Base-by-base conservation (phyloP, 2,329 filamentous ascomycete species). In the Colletotrichum orbiculare region DNA sequence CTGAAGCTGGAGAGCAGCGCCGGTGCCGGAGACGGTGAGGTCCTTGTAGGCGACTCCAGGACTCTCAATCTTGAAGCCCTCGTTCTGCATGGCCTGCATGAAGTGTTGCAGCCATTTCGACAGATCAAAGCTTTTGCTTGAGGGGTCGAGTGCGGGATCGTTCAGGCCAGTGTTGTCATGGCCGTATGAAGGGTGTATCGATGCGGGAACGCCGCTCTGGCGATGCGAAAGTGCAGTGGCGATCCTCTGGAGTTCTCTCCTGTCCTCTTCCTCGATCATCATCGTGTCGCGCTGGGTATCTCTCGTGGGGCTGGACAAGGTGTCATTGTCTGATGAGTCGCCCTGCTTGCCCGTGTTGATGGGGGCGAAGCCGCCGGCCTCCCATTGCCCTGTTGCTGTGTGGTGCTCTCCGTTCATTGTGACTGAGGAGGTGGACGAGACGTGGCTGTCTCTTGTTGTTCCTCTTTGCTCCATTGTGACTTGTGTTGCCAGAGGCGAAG, bases 1-100 rank as follows among this genome's bases (percentile, higher is more conserved):
- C 72, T 94, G 91, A 1, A 92, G 79, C 68, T 92, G 89, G 33
- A 93, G 73, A 0, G 89, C 88, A 2, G 85, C 83, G 0, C 89
- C 90, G 0, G 88, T 88, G 0, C 91, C 91, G 6, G 82, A 89
- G 0, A 93, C 88, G 60, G 85, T 85, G 39, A 93, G 81, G 55
- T 91, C 82, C 65, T 86, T 86, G 77, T 88, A 92, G 0, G 85
- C 83, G 7, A 92, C 81, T 4, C 89, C 89, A 0, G 89, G 84
- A 7, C 79, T 78, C 68, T 79, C 83, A 66, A 79, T 76, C 63
- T 80, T 82, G 49, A 89, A 77, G 0, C 86, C 85, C 62, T 90
- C 85, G 15, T 82, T 81, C 41, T 87, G 81, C 41, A 89, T 74
- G 38, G 78, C 73, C 1, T 69, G 62, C 7, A 82, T 73, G 62